A percentile compares a stretch with the other conserved stretches of the same genome.
Evolutionary conservation across 345 rosid species (phyloP).

Genomic region (Ailanthus altissimus): DNA sequence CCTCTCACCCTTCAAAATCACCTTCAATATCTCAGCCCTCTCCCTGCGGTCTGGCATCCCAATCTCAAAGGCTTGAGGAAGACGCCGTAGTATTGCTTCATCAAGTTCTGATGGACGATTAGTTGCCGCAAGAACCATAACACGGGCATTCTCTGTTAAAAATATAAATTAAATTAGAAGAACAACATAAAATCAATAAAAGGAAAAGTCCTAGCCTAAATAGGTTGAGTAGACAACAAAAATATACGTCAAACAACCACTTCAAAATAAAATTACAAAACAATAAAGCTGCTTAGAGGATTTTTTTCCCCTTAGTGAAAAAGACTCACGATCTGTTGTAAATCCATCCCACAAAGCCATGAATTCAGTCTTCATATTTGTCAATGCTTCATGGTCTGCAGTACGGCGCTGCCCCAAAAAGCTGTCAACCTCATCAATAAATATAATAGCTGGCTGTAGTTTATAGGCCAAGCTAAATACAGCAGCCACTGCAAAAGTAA

Average conservation of each 20-base stretch:
- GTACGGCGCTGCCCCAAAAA: constrained; percentile 91
- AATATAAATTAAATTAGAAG: too few relatives aligned
- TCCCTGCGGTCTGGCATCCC: constrained; percentile 77
- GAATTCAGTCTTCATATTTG: constrained; percentile 98
- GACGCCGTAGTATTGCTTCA: constrained; percentile 92
- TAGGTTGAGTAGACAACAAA: background rate
- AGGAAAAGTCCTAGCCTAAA: constrained; percentile 3
- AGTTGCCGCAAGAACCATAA: constrained; percentile 98
- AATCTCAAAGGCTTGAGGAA: constrained; percentile 97
- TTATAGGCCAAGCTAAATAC: constrained; percentile 92
- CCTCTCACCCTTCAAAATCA: constrained; percentile 75
- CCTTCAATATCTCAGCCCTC: constrained; percentile 83
- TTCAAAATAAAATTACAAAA: background rate
- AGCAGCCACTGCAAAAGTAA: constrained; percentile 72
- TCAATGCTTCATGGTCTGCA: constrained; percentile 84
- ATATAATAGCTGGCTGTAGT: constrained; percentile 96
- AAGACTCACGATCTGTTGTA: constrained; percentile 90
- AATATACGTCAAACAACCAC: background rate
- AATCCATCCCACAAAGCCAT: constrained; percentile 99
- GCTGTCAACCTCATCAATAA: constrained; percentile 97
- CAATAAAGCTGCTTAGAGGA: background rate
- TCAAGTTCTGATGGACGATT: constrained; percentile 98
- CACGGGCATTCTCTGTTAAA: constrained; percentile 76
- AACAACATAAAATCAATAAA: constrained; percentile 13
- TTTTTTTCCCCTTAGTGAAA: background rate